Conservation (phyloP, 2,329 filamentous ascomycete species). For the Ceratocystis destructans region DNA sequence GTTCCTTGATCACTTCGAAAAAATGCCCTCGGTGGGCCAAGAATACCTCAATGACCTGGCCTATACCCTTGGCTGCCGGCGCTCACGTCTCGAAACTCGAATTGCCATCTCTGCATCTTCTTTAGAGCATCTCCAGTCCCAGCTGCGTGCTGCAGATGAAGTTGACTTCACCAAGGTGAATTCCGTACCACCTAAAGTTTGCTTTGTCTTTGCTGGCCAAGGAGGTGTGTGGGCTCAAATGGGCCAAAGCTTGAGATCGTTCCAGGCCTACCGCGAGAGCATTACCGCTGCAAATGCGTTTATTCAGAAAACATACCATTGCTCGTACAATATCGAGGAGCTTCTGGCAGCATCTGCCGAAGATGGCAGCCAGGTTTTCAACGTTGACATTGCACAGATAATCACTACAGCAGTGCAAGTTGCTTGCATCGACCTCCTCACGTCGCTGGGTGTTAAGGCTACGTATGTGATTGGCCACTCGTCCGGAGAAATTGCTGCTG, state of each 20-base stretch:
- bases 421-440: conserved; percentile 31
- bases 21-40: neutral
- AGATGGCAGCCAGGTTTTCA: neutral
- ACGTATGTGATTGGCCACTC: conserved; percentile 32
- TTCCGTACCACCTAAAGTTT: conserved; percentile 25
- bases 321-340: neutral
- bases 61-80: conserved; percentile 34
- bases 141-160: conserved; percentile 24
- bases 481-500: conserved; percentile 35
- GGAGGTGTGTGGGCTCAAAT: conserved; percentile 33
- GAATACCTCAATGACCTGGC: conserved; percentile 30
- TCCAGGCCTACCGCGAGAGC: conserved; percentile 31
- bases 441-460: conserved; percentile 26
- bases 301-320: conserved; percentile 21
- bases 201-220: conserved; percentile 34
- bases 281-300: conserved; percentile 27
- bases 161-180: conserved; percentile 22
- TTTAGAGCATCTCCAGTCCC: neutral
- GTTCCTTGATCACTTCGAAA: neutral
- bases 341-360: conserved; percentile 1
- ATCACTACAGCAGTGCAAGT: conserved; percentile 32
- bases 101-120: conserved; percentile 25
- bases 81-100: conserved; percentile 29
- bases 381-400: conserved; percentile 29
- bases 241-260: conserved; percentile 30